Evolutionary conservation across 1,139 yeast genomes (phyloP), one percentile per base, ranked within the genome.

Genomic region (Pichia cactophila): DNA sequence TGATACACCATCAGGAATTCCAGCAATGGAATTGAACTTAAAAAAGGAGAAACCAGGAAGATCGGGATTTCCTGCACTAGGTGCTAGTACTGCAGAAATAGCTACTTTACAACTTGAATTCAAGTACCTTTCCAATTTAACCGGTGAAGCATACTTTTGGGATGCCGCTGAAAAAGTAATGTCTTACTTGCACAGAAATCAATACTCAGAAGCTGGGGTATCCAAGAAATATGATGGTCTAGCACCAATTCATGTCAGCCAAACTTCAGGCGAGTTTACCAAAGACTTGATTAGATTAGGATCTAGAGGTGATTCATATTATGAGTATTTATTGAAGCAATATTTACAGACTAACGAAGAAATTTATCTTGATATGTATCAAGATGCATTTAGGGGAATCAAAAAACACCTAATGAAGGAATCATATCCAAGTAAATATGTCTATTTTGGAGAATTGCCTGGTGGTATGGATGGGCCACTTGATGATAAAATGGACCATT

Each of bases 261-360:
- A 96, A 3, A 83, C 80, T 38, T 75, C 84, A 0, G 97, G 95
- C 2, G 69, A 72, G 56, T 88, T 78, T 64, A 79, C 73, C 54
- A 89, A 88, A 0, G 61, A 64, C 1, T 66, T 77, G 51, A 86
- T 90, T 53, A 75, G 96, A 55, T 69, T 90, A 51, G 97, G 97
- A 0, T 86, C 95, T 1, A 75, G 96, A 58, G 97, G 96, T 45
- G 97, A 89, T 65, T 87, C 96, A 1, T 90, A 89, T 64, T 90
- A 90, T 61, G 97, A 90, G 67, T 89, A 88, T 64, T 72, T 90
- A 48, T 73, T 89, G 58, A 90, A 90, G 66, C 96, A 89, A 66
- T 87, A 83, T 63, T 69, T 90, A 56, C 92, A 86, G 64, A 87
- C 97, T 2, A 75, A 75, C 50, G 76, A 77, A 59, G 87, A 82